phyloP scores from a whole-genome alignment of 78 protist species.

The Dictyostelium capitatum region DNA sequence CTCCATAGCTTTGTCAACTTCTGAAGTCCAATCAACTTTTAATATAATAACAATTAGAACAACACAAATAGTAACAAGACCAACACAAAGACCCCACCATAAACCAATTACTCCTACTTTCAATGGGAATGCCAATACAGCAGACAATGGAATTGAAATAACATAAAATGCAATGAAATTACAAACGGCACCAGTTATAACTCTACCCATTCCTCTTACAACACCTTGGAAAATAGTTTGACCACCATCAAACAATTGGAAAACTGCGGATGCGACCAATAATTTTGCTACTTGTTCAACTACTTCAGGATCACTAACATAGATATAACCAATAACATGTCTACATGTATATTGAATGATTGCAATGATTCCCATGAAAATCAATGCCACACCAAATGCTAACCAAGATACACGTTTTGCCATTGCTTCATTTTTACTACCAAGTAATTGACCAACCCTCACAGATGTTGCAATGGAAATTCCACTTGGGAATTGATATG shows the following conservation, averaged over 20 bases:
- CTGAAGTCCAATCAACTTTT: conserved; percentile 26
- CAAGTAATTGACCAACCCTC: conserved; percentile 60
- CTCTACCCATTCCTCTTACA: conserved; percentile 74
- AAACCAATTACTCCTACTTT: conserved; percentile 57
- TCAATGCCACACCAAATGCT: conserved; percentile 27
- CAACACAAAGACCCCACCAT: conserved; percentile 81
- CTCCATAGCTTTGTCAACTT: neutral
- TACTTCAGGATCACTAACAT: conserved; percentile 9
- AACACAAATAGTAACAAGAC: conserved; percentile 39
- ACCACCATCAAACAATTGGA: conserved; percentile 77
- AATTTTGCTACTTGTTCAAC: conserved; percentile 18
- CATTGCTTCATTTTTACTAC: neutral
- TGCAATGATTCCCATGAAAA: conserved; percentile 39
- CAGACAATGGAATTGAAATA: conserved; percentile 48
- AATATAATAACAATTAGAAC: conserved; percentile 1
- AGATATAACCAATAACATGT: conserved; percentile 46
- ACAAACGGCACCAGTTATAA: conserved; percentile 41
- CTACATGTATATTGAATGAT: conserved; percentile 37
- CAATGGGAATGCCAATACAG: conserved; percentile 11
- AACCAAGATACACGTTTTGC: conserved; percentile 56
- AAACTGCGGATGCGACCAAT: conserved; percentile 50
- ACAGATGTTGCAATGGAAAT: conserved; percentile 64
- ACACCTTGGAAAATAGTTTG: conserved; percentile 78
- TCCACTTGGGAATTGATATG: conserved; percentile 69
- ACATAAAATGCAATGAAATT: conserved; percentile 73